Base-by-base conservation (phyloP, 768 basidiomycete genomes). In the Pisolithus microcarpus region DNA sequence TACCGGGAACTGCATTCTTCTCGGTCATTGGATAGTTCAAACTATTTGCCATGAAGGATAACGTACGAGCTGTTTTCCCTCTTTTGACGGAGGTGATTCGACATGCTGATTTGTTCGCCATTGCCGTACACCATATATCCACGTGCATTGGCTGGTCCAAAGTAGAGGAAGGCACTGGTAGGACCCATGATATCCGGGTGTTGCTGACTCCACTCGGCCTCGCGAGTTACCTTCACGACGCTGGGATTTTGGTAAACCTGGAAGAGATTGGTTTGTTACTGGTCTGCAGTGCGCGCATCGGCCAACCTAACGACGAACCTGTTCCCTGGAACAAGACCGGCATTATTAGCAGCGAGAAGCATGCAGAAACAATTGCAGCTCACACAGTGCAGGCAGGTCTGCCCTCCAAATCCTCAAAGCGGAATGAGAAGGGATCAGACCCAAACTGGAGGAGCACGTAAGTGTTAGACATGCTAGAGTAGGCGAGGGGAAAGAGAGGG, bases 131-230 rank as follows among this genome's bases (percentile, higher is more conserved):
- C 75, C 47, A 88, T 67, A 57, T 80, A 80, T 3, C 87, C 87
- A 4, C 78, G 75, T 3, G 72, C 58, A 49, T 72, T 75, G 38
- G 72, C 71, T 5, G 87, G 85, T 1, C 87, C 87, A 52, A 90
- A 80, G 60, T 87, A 89, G 54, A 88, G 77, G 62, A 76, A 87
- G 5, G 87, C 80, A 38, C 78, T 84, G 52, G 75, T 78, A n/a
- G 87, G 87, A n/a, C 87, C 87, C 81, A 87, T 83, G 55, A 88
- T 81, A 43, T 71, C 75, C 21, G 80, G 78, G 60, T 87, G 81
- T 50, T 80, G 81, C 58, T 80, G 75, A 21, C 79, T 72, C 87
- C 87, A 89, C 19, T 70, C 72, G 0, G 73, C 64, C 59, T 89
- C 84, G 16, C 87, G 79, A 38, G 75, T 74, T 49, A 89, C 68